Evolutionary conservation across 208 protist species (phyloP).

Genomic region (Entamoeba histolytica): DNA sequence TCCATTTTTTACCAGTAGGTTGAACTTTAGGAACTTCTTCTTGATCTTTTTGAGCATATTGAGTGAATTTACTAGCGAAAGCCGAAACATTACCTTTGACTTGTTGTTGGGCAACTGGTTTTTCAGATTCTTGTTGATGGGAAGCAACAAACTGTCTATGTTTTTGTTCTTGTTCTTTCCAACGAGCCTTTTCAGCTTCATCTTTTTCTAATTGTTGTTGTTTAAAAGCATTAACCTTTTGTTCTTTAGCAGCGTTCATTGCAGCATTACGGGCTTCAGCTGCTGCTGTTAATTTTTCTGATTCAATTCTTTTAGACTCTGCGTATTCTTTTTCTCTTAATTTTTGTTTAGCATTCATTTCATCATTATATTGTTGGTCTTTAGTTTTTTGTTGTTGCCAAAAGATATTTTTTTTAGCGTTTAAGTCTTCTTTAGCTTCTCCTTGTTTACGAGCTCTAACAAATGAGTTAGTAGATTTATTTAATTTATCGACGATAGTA

Average conservation of each 20-base stretch:
- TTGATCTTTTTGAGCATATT: background rate
- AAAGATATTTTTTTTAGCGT: background rate
- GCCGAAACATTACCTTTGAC: background rate
- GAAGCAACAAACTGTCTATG: background rate
- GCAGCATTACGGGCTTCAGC: background rate
- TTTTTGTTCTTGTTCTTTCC: background rate
- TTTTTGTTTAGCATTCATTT: background rate
- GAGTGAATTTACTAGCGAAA: background rate
- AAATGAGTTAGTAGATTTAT: background rate
- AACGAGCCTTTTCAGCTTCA: background rate
- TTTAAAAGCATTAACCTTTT: background rate
- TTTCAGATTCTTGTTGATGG: background rate
- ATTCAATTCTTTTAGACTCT: background rate
- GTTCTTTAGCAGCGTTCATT: background rate
- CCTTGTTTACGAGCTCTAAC: background rate
- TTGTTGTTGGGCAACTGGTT: background rate
- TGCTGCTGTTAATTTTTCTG: background rate
- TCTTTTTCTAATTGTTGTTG: background rate
- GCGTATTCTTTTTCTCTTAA: background rate
- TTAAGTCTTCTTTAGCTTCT: background rate
- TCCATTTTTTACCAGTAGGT: background rate
- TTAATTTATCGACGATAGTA: background rate
- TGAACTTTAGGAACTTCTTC: background rate
- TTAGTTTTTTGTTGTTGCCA: background rate
- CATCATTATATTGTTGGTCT: background rate